A percentile compares a stretch with the other conserved stretches of the same genome.
Conservation (phyloP, 2,329 filamentous ascomycete genomes). For the Aureobasidium uvarum region DNA sequence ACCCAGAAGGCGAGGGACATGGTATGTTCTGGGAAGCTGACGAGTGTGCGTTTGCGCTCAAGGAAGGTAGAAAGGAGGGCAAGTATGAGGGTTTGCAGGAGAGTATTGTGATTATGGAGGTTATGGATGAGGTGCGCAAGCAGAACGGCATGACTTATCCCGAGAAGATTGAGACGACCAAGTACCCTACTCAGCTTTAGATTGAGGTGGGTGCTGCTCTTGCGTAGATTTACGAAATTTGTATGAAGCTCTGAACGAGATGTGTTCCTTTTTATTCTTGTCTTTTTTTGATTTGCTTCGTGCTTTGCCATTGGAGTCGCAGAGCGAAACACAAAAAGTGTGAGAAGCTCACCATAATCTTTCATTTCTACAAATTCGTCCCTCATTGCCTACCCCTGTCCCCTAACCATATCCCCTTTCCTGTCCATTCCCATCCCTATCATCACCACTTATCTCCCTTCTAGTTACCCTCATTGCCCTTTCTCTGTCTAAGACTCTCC, state of each 20-base stretch:
- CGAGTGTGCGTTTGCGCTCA: conserved; percentile 70
- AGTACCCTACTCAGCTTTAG: conserved; percentile 51
- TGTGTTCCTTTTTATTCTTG: background rate
- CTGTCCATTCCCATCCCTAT: too few relatives aligned
- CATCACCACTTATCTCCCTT: too few relatives aligned
- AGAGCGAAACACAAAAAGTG: too few relatives aligned
- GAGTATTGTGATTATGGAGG: conserved; percentile 76
- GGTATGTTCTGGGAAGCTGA: conserved; percentile 92
- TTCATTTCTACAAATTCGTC: background rate
- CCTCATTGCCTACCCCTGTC: too few relatives aligned
- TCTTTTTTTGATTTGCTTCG: background rate
- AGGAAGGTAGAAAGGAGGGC: conserved; percentile 76
- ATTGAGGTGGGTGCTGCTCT: background rate
- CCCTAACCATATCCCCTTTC: too few relatives aligned
- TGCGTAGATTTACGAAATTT: background rate
- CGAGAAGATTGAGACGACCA: conserved; percentile 62
- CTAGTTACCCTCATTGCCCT: conserved; percentile 1
- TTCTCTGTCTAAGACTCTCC: conserved; percentile 61
- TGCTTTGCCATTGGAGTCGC: background rate
- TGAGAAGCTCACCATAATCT: too few relatives aligned
- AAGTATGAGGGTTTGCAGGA: conserved; percentile 68
- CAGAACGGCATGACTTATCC: conserved; percentile 64
- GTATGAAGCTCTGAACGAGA: background rate
- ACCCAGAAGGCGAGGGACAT: conserved; percentile 62
- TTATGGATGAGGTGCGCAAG: conserved; percentile 65